Evolutionary conservation across 495 filamentous ascomycete genomes (phyloP).

Genomic region (Aspergillus baeticus): DNA sequence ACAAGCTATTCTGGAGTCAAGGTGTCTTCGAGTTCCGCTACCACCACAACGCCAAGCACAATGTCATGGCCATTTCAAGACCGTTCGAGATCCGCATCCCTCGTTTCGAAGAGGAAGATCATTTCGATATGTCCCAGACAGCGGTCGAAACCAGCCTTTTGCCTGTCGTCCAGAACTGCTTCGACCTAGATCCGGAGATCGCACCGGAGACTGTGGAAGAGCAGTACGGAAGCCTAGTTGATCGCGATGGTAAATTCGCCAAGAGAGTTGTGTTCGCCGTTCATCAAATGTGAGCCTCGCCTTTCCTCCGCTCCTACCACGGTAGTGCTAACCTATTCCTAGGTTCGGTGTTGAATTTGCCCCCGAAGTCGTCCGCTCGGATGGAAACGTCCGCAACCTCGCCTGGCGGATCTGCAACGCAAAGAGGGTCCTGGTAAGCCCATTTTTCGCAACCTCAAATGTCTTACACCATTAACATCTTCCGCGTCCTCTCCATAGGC

Average conservation of each 20-base stretch:
- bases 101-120: slow-evolving; percentile 65
- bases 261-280: slow-evolving; percentile 90
- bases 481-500: slow-evolving; percentile 27
- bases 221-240: slow-evolving; percentile 76
- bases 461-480: slow-evolving; percentile 1
- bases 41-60: slow-evolving; percentile 91
- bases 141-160: slow-evolving; percentile 75
- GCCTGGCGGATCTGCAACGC: slow-evolving; percentile 96
- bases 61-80: slow-evolving; percentile 92
- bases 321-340: background rate
- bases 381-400: slow-evolving; percentile 87
- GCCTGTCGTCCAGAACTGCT: slow-evolving; percentile 83
- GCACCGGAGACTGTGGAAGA: slow-evolving; percentile 80
- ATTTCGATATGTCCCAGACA: slow-evolving; percentile 46
- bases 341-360: slow-evolving; percentile 95
- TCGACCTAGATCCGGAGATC: slow-evolving; percentile 88
- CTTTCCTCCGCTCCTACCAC: background rate
- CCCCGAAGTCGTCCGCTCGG: slow-evolving; percentile 85
- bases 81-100: slow-evolving; percentile 87
- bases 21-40: slow-evolving; percentile 96
- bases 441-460: too few relatives aligned
- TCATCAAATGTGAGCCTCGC: slow-evolving; percentile 71
- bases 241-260: slow-evolving; percentile 84
- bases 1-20: slow-evolving; percentile 96
- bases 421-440: slow-evolving; percentile 80